Evolutionary conservation across 352 stramenopile genomes (phyloP), one percentile per base, ranked within the genome.

Genomic region (Pythium folliculosum): DNA sequence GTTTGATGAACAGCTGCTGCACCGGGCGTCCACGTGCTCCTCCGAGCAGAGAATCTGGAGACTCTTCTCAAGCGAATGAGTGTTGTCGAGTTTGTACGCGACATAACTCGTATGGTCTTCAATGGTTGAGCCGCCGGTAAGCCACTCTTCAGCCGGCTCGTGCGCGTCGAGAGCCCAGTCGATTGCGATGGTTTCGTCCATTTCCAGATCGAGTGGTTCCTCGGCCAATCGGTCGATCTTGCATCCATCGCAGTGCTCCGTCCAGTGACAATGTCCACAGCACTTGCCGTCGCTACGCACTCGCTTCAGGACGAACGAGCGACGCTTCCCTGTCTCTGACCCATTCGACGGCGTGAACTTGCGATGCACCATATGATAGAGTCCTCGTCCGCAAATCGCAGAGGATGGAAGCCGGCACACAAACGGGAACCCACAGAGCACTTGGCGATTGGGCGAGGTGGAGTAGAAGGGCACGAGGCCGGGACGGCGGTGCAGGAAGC

Each of bases 121-220:
- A 3, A 73, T 71, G 21, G 62, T 27, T 25, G 62, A 71, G 1
- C 67, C 37, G 19, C 52, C 75, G 25, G 58, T 52, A 19, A 82
- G 66, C 32, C 61, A 69, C 12, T 76, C 60, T n/a, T 68, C 53
- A n/a, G 45, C 21, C 22, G 21, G 64, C 27, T 47, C 30, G 17
- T 78, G 67, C 0, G 60, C 8, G 16, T 82, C 63, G 0, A 74
- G 27, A 5, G 72, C 30, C 85, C 85, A 92, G 54, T 94, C 83
- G 32, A 94, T 82, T 4, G 83, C 82, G 52, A 92, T 76, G 10
- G 77, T 90, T 27, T 89, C 75, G 27, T 80, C 78, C 68, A 80
- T 83, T 10, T 68, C 56, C 27, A 84, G 49, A 22, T 82, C 70
- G 12, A 77, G 65, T 2, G 87, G 38, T 12, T 78, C 66, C 12